phyloP scores from a whole-genome alignment of 2,329 filamentous ascomycete genomes.

The Monosporascus sp. region DNA sequence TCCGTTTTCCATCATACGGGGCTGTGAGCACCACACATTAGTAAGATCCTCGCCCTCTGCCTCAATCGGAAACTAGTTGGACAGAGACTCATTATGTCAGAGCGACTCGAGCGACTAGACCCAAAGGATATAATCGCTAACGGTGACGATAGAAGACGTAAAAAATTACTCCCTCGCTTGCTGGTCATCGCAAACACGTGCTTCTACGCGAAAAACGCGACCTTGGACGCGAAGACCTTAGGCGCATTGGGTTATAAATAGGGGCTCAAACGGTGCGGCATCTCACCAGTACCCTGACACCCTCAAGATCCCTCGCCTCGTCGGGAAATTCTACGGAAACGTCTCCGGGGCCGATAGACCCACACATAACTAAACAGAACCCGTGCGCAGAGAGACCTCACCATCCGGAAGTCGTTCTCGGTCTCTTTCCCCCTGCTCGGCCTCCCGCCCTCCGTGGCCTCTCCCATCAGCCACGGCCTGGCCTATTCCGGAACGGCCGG shows the following conservation, averaged over 20 bases:
- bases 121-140: too few species aligned
- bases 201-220: not conserved
- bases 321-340: too few species aligned
- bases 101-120: too few species aligned
- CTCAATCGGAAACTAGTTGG: too few species aligned
- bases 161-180: not conserved
- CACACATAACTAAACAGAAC: not conserved
- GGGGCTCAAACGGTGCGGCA: slow-evolving; percentile 20
- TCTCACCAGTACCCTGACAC: slow-evolving; percentile 1
- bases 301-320: too few species aligned
- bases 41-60: too few species aligned
- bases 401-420: slow-evolving; percentile 27
- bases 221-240: slow-evolving; percentile 10
- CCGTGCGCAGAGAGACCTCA: slow-evolving; percentile 19
- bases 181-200: not conserved
- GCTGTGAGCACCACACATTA: too few species aligned
- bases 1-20: too few species aligned
- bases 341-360: not conserved
- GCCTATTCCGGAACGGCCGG: slow-evolving; percentile 28
- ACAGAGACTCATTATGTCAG: too few species aligned
- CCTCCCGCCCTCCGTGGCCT: slow-evolving; percentile 32
- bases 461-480: slow-evolving; percentile 29
- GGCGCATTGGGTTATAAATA: slow-evolving; percentile 22
- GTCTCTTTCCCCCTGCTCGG: slow-evolving; percentile 31
- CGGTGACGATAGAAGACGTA: not conserved